Evolutionary conservation across 192 early-diverging fungal species (phyloP), one percentile per base, ranked within the genome.

Genomic region (Mortierella antarctica): DNA sequence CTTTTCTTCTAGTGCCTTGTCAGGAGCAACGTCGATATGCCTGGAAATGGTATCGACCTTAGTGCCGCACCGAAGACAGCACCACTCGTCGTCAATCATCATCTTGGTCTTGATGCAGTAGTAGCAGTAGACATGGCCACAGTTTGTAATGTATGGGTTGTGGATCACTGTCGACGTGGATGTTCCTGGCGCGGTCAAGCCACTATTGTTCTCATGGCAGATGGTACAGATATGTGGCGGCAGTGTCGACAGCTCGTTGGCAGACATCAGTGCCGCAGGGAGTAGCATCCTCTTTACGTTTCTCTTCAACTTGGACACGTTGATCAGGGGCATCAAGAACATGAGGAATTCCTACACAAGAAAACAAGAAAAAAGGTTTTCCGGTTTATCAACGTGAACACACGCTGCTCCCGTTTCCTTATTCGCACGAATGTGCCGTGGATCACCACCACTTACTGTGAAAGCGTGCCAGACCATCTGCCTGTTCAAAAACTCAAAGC

Each of bases 401-500:
- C 31, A 31, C 31, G 31, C 1, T 31, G 31, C 31, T 3, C 3
- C 31, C 31, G 31, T 31, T 31, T 3, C 31, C 31, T 31, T 31
- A n/a, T 31, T 31, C 31, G 31, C 31, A 2, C 31, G 31, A 31
- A 31, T 31, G 31, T 31, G 31, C 31, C 31, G 1, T 31, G 3
- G 31, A 31, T 31, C 31, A 31, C 3, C 31, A 31, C 31, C 31
- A 31, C 86, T 63, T 91, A 93, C 93, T 39, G 95, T 95, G 67
- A 96, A 96, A 55, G 94, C 93, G 31, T 96, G 92, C 95, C 94
- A 98, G 40, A 96, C 95, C 68, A 97, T 87, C 84, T 98, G 95
- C 15, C 96, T 89, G 75, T 97, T 98, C 74, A 98, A 87, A 72
- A 95, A 97, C 74, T 98, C 96, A 73, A 95, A 96, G 75, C 91